phyloP scores from a whole-genome alignment of 2,329 filamentous ascomycete genomes.

The Beauveria sp. region DNA sequence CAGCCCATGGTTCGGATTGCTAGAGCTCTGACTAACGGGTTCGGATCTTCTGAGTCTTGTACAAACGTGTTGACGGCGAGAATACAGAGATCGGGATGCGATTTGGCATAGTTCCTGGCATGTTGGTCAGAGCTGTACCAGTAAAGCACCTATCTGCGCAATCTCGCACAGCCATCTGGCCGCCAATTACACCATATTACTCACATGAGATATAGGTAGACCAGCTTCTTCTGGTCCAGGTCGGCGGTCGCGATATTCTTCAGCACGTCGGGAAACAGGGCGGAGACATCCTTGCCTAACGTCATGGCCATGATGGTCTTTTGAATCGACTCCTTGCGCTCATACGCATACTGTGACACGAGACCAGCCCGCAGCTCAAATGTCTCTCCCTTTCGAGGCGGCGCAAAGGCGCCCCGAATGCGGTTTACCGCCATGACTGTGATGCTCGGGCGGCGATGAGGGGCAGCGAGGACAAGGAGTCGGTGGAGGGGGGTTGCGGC shows the following conservation, averaged over 20 bases:
- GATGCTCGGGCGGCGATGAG: conserved; percentile 18
- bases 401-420: conserved; percentile 87
- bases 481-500: background rate
- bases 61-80: conserved; percentile 98
- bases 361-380: conserved; percentile 93
- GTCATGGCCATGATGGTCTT: conserved; percentile 99
- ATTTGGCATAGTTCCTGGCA: conserved; percentile 94
- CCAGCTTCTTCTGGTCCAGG: conserved; percentile 97
- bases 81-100: conserved; percentile 96
- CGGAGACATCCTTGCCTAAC: conserved; percentile 94
- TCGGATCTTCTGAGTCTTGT: conserved; percentile 97
- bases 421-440: conserved; percentile 84
- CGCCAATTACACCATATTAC: conserved; percentile 19
- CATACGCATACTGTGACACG: conserved; percentile 98
- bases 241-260: conserved; percentile 97
- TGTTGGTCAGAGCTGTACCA: conserved; percentile 1
- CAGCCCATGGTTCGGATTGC: conserved; percentile 98
- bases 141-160: too few relatives aligned
- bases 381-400: conserved; percentile 92
- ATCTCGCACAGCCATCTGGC: background rate
- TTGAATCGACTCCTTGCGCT: conserved; percentile 97
- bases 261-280: conserved; percentile 91
- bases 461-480: conserved; percentile 16
- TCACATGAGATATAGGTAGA: conserved; percentile 95
- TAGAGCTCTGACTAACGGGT: conserved; percentile 87